These are phyloP conservation scores for Phoma sp. DNA, from an alignment of 2,329 filamentous ascomycete genomes.

Conservation along the genomic window DNA sequence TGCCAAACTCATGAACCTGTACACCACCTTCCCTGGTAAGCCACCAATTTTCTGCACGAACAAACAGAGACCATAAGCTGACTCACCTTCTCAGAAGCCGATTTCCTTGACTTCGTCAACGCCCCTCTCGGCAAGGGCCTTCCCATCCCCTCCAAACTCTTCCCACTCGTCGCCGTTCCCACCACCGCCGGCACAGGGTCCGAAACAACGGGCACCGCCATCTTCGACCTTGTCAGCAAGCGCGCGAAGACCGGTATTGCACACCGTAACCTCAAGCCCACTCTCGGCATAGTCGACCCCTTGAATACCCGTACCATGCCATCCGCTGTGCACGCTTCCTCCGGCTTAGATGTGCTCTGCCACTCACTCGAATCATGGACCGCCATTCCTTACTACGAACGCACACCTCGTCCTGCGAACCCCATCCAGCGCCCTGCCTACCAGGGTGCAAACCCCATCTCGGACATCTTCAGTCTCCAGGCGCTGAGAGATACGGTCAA, in stretches of 20 bases:
- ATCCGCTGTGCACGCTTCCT: constrained; percentile 86
- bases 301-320: constrained; percentile 97
- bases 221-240: constrained; percentile 91
- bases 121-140: constrained; percentile 86
- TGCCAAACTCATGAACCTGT: constrained; percentile 98
- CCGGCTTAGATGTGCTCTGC: constrained; percentile 92
- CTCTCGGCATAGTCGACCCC: constrained; percentile 83
- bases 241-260: constrained; percentile 95
- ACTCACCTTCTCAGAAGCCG: constrained; percentile 64
- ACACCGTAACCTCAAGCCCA: constrained; percentile 93
- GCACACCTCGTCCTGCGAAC: constrained; percentile 82
- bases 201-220: constrained; percentile 96
- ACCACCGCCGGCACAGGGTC: constrained; percentile 88
- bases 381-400: constrained; percentile 90
- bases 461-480: constrained; percentile 92
- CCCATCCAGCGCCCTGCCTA: constrained; percentile 92
- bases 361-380: constrained; percentile 97
- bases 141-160: constrained; percentile 73
- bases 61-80: not conserved
- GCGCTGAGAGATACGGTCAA: constrained; percentile 84
- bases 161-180: constrained; percentile 80
- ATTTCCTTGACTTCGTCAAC: constrained; percentile 97
- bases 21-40: constrained; percentile 75
- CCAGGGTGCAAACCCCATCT: constrained; percentile 96
- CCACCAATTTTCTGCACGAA: too few relatives aligned